Conservation (phyloP, 352 stramenopile genomes). For the Globisporangium takayamanum region DNA sequence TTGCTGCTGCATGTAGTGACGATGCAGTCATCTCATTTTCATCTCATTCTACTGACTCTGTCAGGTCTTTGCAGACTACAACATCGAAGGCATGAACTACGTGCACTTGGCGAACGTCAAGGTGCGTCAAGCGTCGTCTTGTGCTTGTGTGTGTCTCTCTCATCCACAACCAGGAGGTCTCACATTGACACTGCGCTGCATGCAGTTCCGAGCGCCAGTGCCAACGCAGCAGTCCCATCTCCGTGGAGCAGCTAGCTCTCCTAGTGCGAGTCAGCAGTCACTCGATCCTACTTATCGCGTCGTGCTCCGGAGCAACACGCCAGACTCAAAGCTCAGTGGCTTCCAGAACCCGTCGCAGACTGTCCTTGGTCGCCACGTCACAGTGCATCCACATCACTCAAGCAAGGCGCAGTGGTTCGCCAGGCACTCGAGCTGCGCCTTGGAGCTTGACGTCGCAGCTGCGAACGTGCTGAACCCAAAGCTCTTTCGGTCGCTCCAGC, state of each 20-base stretch:
- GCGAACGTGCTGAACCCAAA: slow-evolving; percentile 63
- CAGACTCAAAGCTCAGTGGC: slow-evolving; percentile 27
- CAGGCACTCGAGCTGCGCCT: slow-evolving; percentile 56
- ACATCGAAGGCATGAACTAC: slow-evolving; percentile 90
- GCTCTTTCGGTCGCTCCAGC: slow-evolving; percentile 35
- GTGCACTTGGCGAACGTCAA: slow-evolving; percentile 67
- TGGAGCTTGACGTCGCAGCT: slow-evolving; percentile 69
- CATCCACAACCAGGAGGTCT: background rate
- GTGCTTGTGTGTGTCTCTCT: no score
- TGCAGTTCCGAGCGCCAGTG: slow-evolving; percentile 63
- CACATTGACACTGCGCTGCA: background rate
- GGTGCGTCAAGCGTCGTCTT: slow-evolving; percentile 18
- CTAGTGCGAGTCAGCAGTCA: background rate
- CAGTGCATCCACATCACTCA: background rate
- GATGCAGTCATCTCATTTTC: background rate
- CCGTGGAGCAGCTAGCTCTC: background rate
- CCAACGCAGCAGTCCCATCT: slow-evolving; percentile 53
- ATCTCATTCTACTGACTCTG: slow-evolving; percentile 76
- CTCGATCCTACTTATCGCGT: slow-evolving; percentile 16
- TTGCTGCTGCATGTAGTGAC: background rate
- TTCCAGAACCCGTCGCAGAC: slow-evolving; percentile 14
- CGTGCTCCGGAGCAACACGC: slow-evolving; percentile 34
- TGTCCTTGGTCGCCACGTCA: slow-evolving; percentile 21
- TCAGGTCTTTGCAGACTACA: slow-evolving; percentile 88
- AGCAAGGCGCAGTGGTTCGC: slow-evolving; percentile 44